phyloP scores from a whole-genome alignment of 768 basidiomycete species.

The Agrocybe praecox region DNA sequence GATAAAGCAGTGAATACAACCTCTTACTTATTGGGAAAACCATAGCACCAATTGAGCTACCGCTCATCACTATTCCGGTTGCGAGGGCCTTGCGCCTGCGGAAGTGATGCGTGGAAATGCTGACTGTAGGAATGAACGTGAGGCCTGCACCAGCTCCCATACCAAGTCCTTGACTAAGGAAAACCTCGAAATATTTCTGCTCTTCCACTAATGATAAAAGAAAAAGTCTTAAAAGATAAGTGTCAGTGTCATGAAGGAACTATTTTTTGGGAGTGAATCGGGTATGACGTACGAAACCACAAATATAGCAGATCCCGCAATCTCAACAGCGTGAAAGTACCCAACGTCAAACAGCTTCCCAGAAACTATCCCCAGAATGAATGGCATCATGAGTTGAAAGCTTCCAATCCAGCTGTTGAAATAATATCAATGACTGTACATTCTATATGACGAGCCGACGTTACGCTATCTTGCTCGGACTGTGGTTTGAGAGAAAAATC shows the following conservation, averaged over 20 bases:
- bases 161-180: conserved; percentile 55
- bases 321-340: conserved; percentile 1
- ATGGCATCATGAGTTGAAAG: conserved; percentile 2
- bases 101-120: conserved; percentile 44
- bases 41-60: conserved; percentile 37
- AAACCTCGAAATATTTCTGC: conserved; percentile 24
- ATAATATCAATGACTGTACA: background rate
- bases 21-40: conserved; percentile 35
- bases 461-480: conserved; percentile 7
- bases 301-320: conserved; percentile 10
- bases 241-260: conserved; percentile 12
- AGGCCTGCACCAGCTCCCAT: conserved; percentile 49
- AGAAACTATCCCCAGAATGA: background rate
- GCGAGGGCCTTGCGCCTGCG: conserved; percentile 33
- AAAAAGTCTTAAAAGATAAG: too few species aligned
- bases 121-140: conserved; percentile 46
- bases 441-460: background rate
- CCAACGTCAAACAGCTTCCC: conserved; percentile 7
- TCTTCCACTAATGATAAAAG: conserved; percentile 14
- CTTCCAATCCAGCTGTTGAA: conserved; percentile 6
- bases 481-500: background rate
- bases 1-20: too few species aligned
- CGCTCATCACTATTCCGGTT: conserved; percentile 37
- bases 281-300: conserved; percentile 24
- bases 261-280: conserved; percentile 8